Percentiles rank a stretch among this genome's conserved stretches.
phyloP scores from a whole-genome alignment of 768 basidiomycete species.

The Podaxis pistillaris region DNA sequence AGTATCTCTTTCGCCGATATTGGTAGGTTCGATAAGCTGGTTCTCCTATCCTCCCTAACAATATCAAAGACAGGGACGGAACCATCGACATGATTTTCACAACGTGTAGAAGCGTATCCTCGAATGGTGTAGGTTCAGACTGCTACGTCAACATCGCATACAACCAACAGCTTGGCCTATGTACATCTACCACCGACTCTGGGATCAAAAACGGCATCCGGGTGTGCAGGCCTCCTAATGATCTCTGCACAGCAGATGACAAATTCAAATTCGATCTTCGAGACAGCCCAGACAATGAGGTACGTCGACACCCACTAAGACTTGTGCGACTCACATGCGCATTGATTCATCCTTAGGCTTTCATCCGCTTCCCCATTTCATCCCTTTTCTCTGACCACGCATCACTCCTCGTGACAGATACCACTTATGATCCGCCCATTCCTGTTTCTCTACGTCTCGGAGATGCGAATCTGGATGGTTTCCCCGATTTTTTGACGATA shows the following conservation, averaged over 20 bases:
- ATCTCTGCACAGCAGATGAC: constrained; percentile 81
- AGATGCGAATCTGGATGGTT: constrained; percentile 92
- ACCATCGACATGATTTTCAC: constrained; percentile 95
- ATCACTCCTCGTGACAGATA: constrained; percentile 71
- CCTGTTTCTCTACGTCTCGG: constrained; percentile 82
- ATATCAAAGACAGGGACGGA: constrained; percentile 79
- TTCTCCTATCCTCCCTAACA: constrained; percentile 1
- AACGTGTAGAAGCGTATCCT: constrained; percentile 65
- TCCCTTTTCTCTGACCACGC: constrained; percentile 51
- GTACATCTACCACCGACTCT: constrained; percentile 53
- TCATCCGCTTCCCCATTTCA: constrained; percentile 63
- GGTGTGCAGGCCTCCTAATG: constrained; percentile 71
- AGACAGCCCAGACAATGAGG: constrained; percentile 47
- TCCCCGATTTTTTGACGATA: constrained; percentile 79
- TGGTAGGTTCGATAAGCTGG: constrained; percentile 44
- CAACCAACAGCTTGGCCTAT: constrained; percentile 87
- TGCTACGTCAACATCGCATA: constrained; percentile 92
- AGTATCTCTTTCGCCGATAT: constrained; percentile 88
- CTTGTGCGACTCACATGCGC: too few species aligned
- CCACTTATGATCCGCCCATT: constrained; percentile 58
- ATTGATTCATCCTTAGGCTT: constrained; percentile 42
- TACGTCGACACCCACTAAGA: constrained; percentile 26
- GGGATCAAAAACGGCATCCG: constrained; percentile 47
- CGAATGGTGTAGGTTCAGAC: constrained; percentile 67
- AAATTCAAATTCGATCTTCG: constrained; percentile 76